A percentile compares a stretch with the other conserved stretches of the same genome.
phyloP scores from a whole-genome alignment of 371 early-diverging fungal genomes.

The Dentiscutata heterogama region DNA sequence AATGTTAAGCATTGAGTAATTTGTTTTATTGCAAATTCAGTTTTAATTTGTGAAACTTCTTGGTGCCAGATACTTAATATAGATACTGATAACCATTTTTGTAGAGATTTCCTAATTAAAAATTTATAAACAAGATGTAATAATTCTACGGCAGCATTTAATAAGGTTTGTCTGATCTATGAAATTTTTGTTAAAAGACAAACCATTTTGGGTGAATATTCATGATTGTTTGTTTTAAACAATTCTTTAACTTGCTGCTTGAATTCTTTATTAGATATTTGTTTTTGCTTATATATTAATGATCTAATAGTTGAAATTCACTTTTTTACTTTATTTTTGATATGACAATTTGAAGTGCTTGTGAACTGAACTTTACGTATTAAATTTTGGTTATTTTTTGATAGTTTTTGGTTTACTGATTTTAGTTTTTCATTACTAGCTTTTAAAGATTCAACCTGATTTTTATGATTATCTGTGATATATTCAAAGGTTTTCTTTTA shows the following conservation, averaged over 20 bases:
- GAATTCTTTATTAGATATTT: neutral
- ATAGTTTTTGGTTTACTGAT: too few species aligned
- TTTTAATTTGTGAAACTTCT: neutral
- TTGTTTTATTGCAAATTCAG: neutral
- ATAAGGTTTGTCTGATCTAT: neutral
- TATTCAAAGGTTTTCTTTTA: too few species aligned
- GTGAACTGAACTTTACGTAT: too few species aligned
- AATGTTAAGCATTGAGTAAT: neutral
- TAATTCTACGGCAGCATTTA: neutral
- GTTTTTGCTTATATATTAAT: neutral
- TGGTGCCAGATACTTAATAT: neutral
- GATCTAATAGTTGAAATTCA: neutral
- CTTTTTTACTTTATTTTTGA: neutral
- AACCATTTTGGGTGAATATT: neutral
- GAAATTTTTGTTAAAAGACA: neutral
- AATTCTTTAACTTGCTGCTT: neutral
- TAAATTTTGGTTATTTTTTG: too few species aligned
- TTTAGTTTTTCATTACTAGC: too few species aligned
- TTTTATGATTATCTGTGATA: too few species aligned
- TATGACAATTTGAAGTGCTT: too few species aligned
- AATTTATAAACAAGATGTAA: constrained; percentile 1
- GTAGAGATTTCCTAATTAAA: neutral
- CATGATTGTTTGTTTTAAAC: neutral
- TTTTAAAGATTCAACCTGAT: too few species aligned
- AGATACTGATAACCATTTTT: constrained; percentile 12